Evolutionary conservation across 306 rosid species (phyloP).

Genomic region (Sophora flavescens): DNA sequence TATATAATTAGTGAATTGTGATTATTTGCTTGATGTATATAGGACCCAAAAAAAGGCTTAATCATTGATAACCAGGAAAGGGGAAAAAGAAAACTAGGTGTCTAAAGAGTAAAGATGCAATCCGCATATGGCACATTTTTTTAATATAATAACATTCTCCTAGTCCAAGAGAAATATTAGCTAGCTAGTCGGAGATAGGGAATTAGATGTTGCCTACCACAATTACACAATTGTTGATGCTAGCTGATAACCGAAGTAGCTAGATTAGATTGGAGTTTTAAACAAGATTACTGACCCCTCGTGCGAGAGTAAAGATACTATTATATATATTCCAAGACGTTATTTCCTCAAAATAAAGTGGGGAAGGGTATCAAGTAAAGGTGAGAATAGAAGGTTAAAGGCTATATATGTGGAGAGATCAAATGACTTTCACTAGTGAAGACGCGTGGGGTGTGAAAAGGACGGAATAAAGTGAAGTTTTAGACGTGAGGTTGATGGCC

Average conservation of each 20-base stretch:
- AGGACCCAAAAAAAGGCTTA: slow-evolving; percentile 40
- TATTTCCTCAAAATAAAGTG: slow-evolving; percentile 46
- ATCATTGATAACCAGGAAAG: slow-evolving; percentile 44
- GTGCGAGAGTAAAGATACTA: slow-evolving; percentile 57
- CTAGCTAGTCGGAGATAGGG: slow-evolving; percentile 43
- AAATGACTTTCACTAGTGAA: slow-evolving; percentile 51
- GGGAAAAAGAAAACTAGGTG: neutral
- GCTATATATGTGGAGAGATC: slow-evolving; percentile 19
- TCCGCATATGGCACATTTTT: slow-evolving; percentile 16
- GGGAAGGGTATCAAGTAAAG: slow-evolving; percentile 56
- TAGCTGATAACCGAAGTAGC: slow-evolving; percentile 31
- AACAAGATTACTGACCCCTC: slow-evolving; percentile 59
- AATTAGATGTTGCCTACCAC: slow-evolving; percentile 37
- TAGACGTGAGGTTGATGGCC: slow-evolving; percentile 44
- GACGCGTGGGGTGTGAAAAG: slow-evolving; percentile 72
- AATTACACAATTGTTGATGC: slow-evolving; percentile 28
- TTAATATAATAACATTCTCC: slow-evolving; percentile 25
- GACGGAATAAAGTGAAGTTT: slow-evolving; percentile 72
- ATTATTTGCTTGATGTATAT: slow-evolving; percentile 48
- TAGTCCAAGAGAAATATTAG: slow-evolving; percentile 33
- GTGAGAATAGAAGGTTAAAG: slow-evolving; percentile 52
- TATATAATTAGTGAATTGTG: slow-evolving; percentile 45
- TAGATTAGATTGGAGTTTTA: slow-evolving; percentile 34
- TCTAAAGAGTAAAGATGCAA: slow-evolving; percentile 49
- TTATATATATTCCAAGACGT: slow-evolving; percentile 19